Base-by-base conservation (phyloP, 2,329 filamentous ascomycete genomes). In the Arthrobotrys megalospora region DNA sequence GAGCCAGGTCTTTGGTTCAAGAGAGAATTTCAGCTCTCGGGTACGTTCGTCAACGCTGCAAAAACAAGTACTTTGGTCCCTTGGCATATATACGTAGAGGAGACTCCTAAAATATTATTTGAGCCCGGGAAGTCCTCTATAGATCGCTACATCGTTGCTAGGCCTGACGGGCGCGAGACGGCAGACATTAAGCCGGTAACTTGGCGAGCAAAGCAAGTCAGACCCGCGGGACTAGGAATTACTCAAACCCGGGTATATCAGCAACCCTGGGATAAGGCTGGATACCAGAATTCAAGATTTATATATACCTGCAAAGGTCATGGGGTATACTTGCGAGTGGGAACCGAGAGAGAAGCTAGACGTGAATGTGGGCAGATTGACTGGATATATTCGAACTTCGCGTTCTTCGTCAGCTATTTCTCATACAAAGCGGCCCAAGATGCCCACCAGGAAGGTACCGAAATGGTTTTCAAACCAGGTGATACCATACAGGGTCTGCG, bases 1-100 rank as follows among this genome's bases (percentile, higher is more conserved):
- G 69, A 58, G 38, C 10, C 43, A 6, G 60, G 50, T 4, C 43
- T 58, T 32, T 73, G 60, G 60, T 50, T 60, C 32, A 53, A 43
- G 10, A 66, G 28, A 47, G 16, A 28, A 4, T 73, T 73, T 32
- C 48, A 60, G 19, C 52, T 73, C 28, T 73, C 50, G 2, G 50
- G 69, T 24, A 19, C 24, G 5, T 73, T 73, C 14, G 14, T 55
- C 36, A 53, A 73, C 21, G 36, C 28, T 10, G 60, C 69, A 8
- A 73, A 73, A 16, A 38, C n/a, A 6, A 65, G 48, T 32, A 66
- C 69, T 14, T 60, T 66, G 19, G 48, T 65, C 12, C 69, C 60
- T 6, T 66, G 50, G 69, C 60, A 66, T 21, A 14, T 73, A 6
- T 73, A 73, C 19, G 36, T 53, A 6, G 60, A 65, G 34, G 48